phyloP scores from a whole-genome alignment of 176 grass and related monocot species.

The Triticum aestivum region DNA sequence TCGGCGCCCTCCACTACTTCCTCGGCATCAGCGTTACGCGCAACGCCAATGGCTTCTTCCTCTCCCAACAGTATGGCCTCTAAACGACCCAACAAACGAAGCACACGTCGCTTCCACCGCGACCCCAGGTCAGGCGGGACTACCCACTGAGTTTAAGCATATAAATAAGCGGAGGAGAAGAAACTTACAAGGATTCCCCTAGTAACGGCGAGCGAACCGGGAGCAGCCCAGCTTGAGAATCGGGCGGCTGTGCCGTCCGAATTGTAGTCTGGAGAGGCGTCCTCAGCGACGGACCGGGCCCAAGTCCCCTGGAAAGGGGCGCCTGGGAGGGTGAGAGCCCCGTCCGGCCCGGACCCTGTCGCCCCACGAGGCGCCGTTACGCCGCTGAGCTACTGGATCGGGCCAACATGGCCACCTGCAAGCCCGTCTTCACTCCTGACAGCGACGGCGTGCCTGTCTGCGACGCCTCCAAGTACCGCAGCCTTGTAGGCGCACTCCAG shows the following conservation, averaged over 20 bases:
- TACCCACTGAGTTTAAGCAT: not conserved
- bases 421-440: no score
- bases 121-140: not conserved
- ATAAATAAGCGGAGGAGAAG: not conserved
- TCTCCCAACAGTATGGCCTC: no score
- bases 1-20: no score
- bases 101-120: not conserved
- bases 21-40: no score
- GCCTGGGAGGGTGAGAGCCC: conserved; percentile 55
- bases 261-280: conserved; percentile 50
- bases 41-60: no score
- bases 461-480: no score
- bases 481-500: no score
- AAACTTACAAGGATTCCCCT: conserved; percentile 22
- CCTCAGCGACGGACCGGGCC: no score
- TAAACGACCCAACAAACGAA: no score
- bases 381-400: no score
- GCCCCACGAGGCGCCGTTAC: conserved; percentile 34
- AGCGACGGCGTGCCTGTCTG: no score
- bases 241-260: not conserved
- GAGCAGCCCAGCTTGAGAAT: not conserved
- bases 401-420: no score
- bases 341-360: conserved; percentile 51
- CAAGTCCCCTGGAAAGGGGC: conserved; percentile 50
- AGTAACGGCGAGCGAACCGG: conserved; percentile 1